phyloP scores from a whole-genome alignment of 768 basidiomycete species.

The Boletus reticulatus region DNA sequence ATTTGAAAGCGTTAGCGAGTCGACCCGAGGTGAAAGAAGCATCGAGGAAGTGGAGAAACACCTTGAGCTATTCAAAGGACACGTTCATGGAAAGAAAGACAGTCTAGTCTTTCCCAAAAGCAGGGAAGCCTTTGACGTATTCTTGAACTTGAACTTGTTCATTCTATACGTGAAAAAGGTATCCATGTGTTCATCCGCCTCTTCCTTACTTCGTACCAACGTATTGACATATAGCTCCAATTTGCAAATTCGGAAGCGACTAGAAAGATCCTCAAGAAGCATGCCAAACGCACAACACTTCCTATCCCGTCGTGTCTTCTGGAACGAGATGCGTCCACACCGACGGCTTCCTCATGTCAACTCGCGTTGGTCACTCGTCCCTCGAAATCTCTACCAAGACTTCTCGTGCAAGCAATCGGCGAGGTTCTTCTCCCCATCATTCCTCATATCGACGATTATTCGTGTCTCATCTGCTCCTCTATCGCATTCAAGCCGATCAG shows the following conservation, averaged over 20 bases:
- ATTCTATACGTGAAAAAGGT: constrained; percentile 84
- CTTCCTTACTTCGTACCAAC: neutral
- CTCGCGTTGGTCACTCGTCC: constrained; percentile 24
- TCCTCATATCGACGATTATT: constrained; percentile 79
- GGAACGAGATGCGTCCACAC: constrained; percentile 13
- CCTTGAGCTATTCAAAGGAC: constrained; percentile 59
- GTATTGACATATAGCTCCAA: constrained; percentile 54
- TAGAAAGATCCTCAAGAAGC: constrained; percentile 93
- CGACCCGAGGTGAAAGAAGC: constrained; percentile 61
- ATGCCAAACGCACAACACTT: constrained; percentile 84
- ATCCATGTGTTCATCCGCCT: neutral
- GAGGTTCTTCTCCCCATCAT: constrained; percentile 79
- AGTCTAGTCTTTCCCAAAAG: constrained; percentile 59
- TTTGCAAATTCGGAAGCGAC: constrained; percentile 84
- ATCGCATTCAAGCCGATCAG: constrained; percentile 94
- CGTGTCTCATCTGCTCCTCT: constrained; percentile 83
- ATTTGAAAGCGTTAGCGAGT: constrained; percentile 72
- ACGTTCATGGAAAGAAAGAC: constrained; percentile 47
- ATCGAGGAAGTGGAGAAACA: constrained; percentile 69
- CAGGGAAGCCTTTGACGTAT: constrained; percentile 59
- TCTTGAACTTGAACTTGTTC: constrained; percentile 73
- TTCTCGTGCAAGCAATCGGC: constrained; percentile 80
- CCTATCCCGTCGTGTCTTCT: constrained; percentile 48
- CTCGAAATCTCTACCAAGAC: constrained; percentile 49
- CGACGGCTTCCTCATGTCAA: constrained; percentile 26